Evolutionary conservation across 2,329 filamentous ascomycete genomes (phyloP).

Genomic region (Whalleya microplaca): DNA sequence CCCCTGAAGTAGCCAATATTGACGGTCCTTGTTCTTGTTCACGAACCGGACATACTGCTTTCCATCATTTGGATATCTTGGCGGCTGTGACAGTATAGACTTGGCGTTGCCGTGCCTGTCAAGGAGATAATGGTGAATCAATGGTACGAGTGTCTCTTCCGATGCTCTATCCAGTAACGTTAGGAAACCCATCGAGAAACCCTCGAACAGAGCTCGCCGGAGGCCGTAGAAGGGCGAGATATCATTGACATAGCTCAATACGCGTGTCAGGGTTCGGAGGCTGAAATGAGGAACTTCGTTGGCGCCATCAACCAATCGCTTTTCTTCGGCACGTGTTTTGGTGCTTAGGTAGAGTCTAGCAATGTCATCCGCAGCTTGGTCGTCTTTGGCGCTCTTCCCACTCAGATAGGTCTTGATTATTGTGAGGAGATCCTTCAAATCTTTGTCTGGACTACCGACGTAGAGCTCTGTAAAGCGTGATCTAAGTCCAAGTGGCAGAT

Average conservation of each 20-base stretch:
- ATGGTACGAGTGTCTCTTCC: conserved; percentile 74
- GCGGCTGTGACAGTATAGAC: conserved; percentile 76
- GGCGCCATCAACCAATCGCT: conserved; percentile 88
- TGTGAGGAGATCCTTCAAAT: conserved; percentile 81
- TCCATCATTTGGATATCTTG: conserved; percentile 76
- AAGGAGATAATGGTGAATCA: conserved; percentile 81
- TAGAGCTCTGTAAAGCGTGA: conserved; percentile 96
- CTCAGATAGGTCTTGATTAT: conserved; percentile 90
- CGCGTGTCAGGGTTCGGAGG: conserved; percentile 88
- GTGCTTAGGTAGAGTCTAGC: conserved; percentile 87
- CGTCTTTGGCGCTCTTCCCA: conserved; percentile 69
- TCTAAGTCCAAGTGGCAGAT: conserved; percentile 84
- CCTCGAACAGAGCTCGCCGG: conserved; percentile 86
- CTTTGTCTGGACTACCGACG: conserved; percentile 85
- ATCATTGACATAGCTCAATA: conserved; percentile 83
- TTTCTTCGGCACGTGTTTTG: conserved; percentile 78
- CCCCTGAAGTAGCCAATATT: conserved; percentile 90
- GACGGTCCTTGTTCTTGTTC: conserved; percentile 64
- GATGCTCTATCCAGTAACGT: conserved; percentile 85
- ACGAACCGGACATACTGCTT: conserved; percentile 79
- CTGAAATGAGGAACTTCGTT: conserved; percentile 98
- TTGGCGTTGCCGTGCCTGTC: conserved; percentile 69
- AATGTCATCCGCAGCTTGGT: conserved; percentile 77
- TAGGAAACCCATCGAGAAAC: conserved; percentile 97
- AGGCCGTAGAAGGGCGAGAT: conserved; percentile 84